phyloP scores from a whole-genome alignment of 2,329 filamentous ascomycete species.

The Phoma herbarum region DNA sequence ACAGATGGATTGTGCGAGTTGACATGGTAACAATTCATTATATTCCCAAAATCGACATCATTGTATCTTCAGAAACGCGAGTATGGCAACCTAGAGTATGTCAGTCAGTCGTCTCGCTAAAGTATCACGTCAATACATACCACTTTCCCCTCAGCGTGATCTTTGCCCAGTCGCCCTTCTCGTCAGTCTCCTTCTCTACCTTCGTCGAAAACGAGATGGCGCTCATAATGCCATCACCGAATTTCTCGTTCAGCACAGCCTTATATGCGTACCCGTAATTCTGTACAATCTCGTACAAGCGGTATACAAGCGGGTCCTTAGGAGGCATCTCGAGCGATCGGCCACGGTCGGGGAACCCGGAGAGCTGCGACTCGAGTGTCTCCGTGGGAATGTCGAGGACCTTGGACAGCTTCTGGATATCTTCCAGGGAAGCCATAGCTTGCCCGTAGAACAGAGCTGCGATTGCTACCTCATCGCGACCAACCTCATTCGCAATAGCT shows the following conservation, averaged over 20 bases:
- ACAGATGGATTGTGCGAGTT: not conserved
- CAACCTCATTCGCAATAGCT: constrained; percentile 75
- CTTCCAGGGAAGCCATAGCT: constrained; percentile 74
- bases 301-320: constrained; percentile 85
- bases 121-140: constrained; percentile 57
- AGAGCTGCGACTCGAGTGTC: constrained; percentile 68
- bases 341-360: constrained; percentile 82
- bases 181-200: constrained; percentile 92
- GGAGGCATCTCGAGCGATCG: constrained; percentile 83
- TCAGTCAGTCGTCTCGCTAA: constrained; percentile 22
- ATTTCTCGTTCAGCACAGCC: constrained; percentile 93
- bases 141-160: constrained; percentile 87
- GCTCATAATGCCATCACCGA: constrained; percentile 86
- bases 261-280: constrained; percentile 98
- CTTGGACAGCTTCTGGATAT: constrained; percentile 71
- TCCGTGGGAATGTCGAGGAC: constrained; percentile 69
- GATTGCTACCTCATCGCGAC: constrained; percentile 82
- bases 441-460: constrained; percentile 94
- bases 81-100: constrained; percentile 56
- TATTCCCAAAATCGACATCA: no score
- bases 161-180: constrained; percentile 83
- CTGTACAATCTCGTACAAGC: constrained; percentile 92
- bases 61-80: constrained; percentile 54
- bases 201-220: constrained; percentile 90
- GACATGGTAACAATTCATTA: no score